Evolutionary conservation across 208 protist species (phyloP).

Genomic region (Histomonas meleagridis): DNA sequence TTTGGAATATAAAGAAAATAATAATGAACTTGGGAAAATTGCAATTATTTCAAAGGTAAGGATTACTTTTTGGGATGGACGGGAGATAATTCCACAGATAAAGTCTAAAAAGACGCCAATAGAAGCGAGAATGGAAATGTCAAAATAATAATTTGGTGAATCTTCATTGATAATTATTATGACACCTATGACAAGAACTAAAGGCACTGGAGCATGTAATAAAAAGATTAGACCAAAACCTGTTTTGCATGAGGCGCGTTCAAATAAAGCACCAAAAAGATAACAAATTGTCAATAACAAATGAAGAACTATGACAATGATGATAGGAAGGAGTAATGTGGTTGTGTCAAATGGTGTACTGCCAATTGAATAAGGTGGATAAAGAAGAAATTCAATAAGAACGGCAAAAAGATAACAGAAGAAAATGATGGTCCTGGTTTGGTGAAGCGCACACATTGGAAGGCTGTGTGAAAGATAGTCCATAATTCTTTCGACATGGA

Average conservation of each 20-base stretch:
- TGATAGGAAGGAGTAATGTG: background rate
- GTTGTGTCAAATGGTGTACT: background rate
- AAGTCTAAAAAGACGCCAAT: background rate
- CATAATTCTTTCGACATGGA: constrained; percentile 21
- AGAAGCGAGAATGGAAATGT: background rate
- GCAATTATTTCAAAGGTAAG: constrained; percentile 17
- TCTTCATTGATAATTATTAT: background rate
- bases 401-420: constrained; percentile 8
- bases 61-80: background rate
- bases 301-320: background rate
- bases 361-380: constrained; percentile 22
- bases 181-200: background rate
- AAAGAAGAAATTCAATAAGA: constrained; percentile 11
- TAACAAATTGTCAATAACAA: background rate
- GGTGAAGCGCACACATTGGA: constrained; percentile 1
- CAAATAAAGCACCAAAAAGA: background rate
- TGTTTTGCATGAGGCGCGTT: constrained; percentile 6
- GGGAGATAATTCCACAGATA: background rate
- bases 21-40: background rate
- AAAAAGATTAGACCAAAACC: background rate
- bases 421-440: background rate
- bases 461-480: background rate
- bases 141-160: background rate
- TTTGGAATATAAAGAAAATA: background rate
- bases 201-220: background rate